These are phyloP conservation scores for Cadophora malorum DNA, from an alignment of 2,329 filamentous ascomycete species.

Conservation along the genomic window DNA sequence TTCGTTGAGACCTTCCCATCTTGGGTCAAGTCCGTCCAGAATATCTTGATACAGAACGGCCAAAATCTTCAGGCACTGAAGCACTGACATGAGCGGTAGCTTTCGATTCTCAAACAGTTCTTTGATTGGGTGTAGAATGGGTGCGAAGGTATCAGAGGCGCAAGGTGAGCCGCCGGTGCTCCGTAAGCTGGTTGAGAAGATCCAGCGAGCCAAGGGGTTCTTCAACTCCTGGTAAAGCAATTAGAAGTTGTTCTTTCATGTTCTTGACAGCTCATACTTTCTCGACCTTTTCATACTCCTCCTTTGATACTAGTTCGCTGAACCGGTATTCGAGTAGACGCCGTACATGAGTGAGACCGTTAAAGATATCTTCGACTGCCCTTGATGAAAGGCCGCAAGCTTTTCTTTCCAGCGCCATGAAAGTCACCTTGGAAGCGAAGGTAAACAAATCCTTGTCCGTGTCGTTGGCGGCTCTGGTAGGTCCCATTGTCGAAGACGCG, in stretches of 20 bases:
- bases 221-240: slow-evolving; percentile 11
- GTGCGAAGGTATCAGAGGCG: slow-evolving; percentile 13
- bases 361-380: slow-evolving; percentile 12
- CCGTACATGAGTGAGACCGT: slow-evolving; percentile 16
- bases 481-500: slow-evolving; percentile 6
- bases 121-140: slow-evolving; percentile 20
- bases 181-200: slow-evolving; percentile 19
- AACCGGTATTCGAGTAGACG: slow-evolving; percentile 18
- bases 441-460: slow-evolving; percentile 5
- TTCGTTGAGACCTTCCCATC: slow-evolving; percentile 16
- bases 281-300: slow-evolving; percentile 16
- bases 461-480: slow-evolving; percentile 7
- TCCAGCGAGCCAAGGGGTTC: slow-evolving; percentile 21
- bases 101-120: slow-evolving; percentile 20
- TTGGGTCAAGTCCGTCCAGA: slow-evolving; percentile 19
- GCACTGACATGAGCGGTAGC: slow-evolving; percentile 15
- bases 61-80: slow-evolving; percentile 21
- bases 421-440: slow-evolving; percentile 8
- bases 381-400: slow-evolving; percentile 11
- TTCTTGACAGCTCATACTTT: slow-evolving; percentile 16
- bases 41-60: slow-evolving; percentile 17
- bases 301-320: slow-evolving; percentile 10
- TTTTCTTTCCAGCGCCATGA: slow-evolving; percentile 14
- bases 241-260: slow-evolving; percentile 13
- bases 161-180: slow-evolving; percentile 17